Evolutionary conservation across 371 early-diverging fungal genomes (phyloP).

Genomic region (Rhizopus arrhizus): DNA sequence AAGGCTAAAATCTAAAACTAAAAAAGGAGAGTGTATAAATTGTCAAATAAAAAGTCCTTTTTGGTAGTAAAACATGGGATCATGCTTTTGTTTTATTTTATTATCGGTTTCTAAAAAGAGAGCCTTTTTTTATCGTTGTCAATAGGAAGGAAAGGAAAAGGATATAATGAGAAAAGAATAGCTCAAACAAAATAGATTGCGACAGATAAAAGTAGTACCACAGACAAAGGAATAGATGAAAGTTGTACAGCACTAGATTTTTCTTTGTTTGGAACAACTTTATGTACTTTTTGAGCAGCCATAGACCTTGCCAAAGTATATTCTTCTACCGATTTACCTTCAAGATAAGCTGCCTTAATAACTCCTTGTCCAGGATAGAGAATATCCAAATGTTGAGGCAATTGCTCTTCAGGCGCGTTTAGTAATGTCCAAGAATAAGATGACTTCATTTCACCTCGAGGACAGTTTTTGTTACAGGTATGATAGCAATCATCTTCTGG

Average conservation of each 20-base stretch:
- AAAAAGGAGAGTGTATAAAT: background rate
- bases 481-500: slow-evolving; percentile 55
- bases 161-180: background rate
- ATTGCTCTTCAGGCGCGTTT: slow-evolving; percentile 19
- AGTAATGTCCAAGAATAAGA: slow-evolving; percentile 50
- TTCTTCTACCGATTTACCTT: slow-evolving; percentile 20
- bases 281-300: background rate
- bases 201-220: too few species aligned
- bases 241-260: too few species aligned
- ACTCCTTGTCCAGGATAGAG: slow-evolving; percentile 49
- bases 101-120: background rate
- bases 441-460: slow-evolving; percentile 47
- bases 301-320: background rate
- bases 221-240: background rate
- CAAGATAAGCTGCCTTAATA: slow-evolving; percentile 33
- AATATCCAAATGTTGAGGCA: slow-evolving; percentile 21
- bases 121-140: background rate
- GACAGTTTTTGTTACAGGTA: slow-evolving; percentile 55
- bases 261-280: background rate
- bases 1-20: slow-evolving; percentile 21
- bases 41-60: background rate
- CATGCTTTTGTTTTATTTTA: background rate
- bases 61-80: too few species aligned
- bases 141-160: background rate
- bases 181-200: background rate